These are phyloP conservation scores for Boletellus sp. DNA, from an alignment of 768 basidiomycete genomes.

Conservation along the genomic window DNA sequence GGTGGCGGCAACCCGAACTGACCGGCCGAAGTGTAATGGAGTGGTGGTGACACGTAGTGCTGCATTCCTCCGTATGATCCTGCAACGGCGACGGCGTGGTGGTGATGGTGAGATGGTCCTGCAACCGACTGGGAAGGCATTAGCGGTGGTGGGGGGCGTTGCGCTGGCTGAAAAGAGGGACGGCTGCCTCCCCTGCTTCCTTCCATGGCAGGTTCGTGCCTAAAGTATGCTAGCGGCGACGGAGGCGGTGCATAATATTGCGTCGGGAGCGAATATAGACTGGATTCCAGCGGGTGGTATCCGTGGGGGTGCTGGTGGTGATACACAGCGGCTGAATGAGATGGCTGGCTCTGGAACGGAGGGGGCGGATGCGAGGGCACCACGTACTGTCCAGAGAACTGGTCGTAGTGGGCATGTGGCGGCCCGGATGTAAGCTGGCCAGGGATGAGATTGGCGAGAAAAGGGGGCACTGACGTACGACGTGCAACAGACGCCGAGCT, in stretches of 20 bases:
- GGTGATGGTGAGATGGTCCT: conserved; percentile 15
- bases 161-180: conserved; percentile 22
- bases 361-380: conserved; percentile 40
- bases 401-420: conserved; percentile 32
- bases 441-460: conserved; percentile 22
- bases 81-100: conserved; percentile 19
- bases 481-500: background rate
- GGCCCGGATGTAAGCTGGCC: conserved; percentile 24
- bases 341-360: conserved; percentile 27
- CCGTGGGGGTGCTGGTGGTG: conserved; percentile 33
- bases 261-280: conserved; percentile 36
- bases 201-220: conserved; percentile 36
- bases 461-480: conserved; percentile 6
- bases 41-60: background rate
- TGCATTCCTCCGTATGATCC: conserved; percentile 11
- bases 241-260: conserved; percentile 37
- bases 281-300: conserved; percentile 34
- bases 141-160: conserved; percentile 15
- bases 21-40: conserved; percentile 28
- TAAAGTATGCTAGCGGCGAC: conserved; percentile 36
- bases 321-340: conserved; percentile 2
- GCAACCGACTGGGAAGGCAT: conserved; percentile 20
- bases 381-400: conserved; percentile 46
- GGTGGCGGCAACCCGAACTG: conserved; percentile 38
- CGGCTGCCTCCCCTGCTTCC: conserved; percentile 32